Conservation (phyloP, 2,329 filamentous ascomycete genomes). For the Aspergillus quadricinctus region DNA sequence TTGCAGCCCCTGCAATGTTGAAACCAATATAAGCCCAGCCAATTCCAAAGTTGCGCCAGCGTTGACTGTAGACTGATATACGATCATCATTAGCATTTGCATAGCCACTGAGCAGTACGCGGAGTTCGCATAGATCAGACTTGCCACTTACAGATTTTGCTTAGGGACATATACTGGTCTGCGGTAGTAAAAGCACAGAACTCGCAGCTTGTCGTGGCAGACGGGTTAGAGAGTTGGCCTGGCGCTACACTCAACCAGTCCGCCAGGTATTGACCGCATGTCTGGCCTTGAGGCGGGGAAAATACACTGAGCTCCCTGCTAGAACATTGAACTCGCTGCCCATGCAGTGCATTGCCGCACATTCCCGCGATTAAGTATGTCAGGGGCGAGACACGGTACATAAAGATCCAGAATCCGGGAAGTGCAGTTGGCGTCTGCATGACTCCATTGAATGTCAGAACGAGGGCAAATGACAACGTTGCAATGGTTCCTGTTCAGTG, state of each 20-base stretch:
- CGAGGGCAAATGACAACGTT: slow-evolving; percentile 73
- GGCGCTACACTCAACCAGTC: slow-evolving; percentile 47
- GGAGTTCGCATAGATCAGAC: too few species aligned
- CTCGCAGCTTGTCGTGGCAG: slow-evolving; percentile 50
- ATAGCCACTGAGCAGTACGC: too few species aligned
- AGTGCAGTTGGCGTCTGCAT: slow-evolving; percentile 61
- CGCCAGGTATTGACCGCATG: slow-evolving; percentile 57
- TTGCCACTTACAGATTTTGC: slow-evolving; percentile 33
- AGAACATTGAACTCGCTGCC: slow-evolving; percentile 62
- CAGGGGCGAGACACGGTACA: slow-evolving; percentile 59
- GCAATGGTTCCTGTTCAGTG: slow-evolving; percentile 53
- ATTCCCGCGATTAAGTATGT: slow-evolving; percentile 53
- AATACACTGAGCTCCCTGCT: slow-evolving; percentile 64
- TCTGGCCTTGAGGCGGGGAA: slow-evolving; percentile 52
- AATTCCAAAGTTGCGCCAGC: slow-evolving; percentile 67
- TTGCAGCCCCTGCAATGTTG: slow-evolving; percentile 51
- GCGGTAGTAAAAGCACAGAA: slow-evolving; percentile 40
- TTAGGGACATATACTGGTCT: slow-evolving; percentile 37
- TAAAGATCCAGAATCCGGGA: slow-evolving; percentile 64
- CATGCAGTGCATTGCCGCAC: slow-evolving; percentile 64
- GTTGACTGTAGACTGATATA: slow-evolving; percentile 45
- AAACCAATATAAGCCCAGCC: slow-evolving; percentile 57
- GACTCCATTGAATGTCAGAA: slow-evolving; percentile 70
- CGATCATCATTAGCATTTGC: too few species aligned
- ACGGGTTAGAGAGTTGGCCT: slow-evolving; percentile 51